Base-by-base conservation (phyloP, 192 early-diverging fungal genomes). In the Paraglomus occultum region DNA sequence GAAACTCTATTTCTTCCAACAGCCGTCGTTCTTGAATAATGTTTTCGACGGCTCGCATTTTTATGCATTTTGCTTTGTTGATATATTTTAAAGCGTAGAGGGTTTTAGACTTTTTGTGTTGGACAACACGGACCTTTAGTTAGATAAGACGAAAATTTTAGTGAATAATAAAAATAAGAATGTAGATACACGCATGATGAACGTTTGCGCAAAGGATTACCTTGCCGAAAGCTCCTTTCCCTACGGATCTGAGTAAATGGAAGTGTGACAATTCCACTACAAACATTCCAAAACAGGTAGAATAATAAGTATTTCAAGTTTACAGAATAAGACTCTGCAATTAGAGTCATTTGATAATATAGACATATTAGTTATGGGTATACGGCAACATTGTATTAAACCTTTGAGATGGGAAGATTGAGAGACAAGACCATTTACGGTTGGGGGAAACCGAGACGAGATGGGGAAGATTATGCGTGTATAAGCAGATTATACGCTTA, bases 81-180 rank as follows among this genome's bases (percentile, higher is more conserved):
- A 98, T 98, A 77, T 96, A 96, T 77, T 98, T 98, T 51, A 98
- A 84, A n/a, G 96, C 96, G 57, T 90, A 98, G 49, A 92, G 82
- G 57, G 84, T 78, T 67, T 89, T 85, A 0, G 89, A 85, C 8
- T 80, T 78, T 68, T 89, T 92, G 75, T 95, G 94, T 78, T 97
- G 92, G 2, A 96, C 95, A 0, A 98, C 91, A 15, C 94, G 90
- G 51, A 95, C 91, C 84, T 90, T 15, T 31, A 48, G 54, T 54
- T 38, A 17, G 39, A 53, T 48, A 22, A 12, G 53, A 20, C 72
- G 20, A 49, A 38, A 73, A 67, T 20, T 8, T 55, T 55, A 55
- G n/a, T 22, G 53, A 18, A n/a, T n/a, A n/a, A n/a, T n/a, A n/a
- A n/a, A n/a, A n/a, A n/a, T n/a, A n/a, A n/a, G n/a, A n/a, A n/a